Conservation (phyloP, 73 alveolate genomes). For the Tetrahymena thermophila region DNA sequence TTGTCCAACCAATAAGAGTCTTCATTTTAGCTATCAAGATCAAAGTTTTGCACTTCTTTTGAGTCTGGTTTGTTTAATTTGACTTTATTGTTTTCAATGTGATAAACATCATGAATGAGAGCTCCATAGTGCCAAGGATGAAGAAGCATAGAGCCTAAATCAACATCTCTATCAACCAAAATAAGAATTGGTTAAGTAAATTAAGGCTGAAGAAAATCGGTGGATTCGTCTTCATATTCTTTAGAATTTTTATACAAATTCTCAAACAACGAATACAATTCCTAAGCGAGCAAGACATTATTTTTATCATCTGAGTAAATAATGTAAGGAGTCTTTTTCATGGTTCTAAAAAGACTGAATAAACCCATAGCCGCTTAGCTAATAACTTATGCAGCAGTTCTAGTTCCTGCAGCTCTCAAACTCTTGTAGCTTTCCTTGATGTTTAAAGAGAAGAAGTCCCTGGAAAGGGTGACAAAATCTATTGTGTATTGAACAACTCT, state of each 20-base stretch:
- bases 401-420: neutral
- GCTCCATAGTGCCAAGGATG: slow-evolving; percentile 41
- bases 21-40: neutral
- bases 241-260: neutral
- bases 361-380: slow-evolving; percentile 5
- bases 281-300: slow-evolving; percentile 4
- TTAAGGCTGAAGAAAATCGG: neutral
- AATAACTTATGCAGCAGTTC: neutral
- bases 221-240: slow-evolving; percentile 9
- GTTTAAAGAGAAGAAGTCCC: slow-evolving; percentile 6
- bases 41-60: slow-evolving; percentile 15
- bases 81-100: slow-evolving; percentile 27
- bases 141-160: slow-evolving; percentile 9
- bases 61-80: neutral
- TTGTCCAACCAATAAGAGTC: slow-evolving; percentile 8
- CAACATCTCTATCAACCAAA: slow-evolving; percentile 36
- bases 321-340: slow-evolving; percentile 18
- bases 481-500: slow-evolving; percentile 12
- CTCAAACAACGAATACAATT: slow-evolving; percentile 8
- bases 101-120: slow-evolving; percentile 21
- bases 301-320: slow-evolving; percentile 3
- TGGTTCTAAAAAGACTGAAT: neutral
- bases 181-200: neutral
- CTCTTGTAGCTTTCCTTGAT: neutral
- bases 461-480: slow-evolving; percentile 22